Percentiles rank a stretch among this genome's conserved stretches.
These are phyloP conservation scores for Fibroporia radiculosa DNA, from an alignment of 768 basidiomycete species.

Conservation along the genomic window DNA sequence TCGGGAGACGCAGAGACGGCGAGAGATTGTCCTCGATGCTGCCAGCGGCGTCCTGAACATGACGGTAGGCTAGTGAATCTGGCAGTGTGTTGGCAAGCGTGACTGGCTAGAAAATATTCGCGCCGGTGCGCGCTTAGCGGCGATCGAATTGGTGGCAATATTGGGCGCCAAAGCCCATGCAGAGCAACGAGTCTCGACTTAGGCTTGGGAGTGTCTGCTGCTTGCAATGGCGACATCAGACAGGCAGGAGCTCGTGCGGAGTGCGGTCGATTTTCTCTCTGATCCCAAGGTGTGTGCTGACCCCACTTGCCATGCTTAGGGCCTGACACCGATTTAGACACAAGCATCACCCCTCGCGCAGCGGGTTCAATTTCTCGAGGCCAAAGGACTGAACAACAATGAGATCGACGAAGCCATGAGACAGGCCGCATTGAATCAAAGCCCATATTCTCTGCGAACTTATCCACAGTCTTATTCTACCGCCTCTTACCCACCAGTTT, in stretches of 20 bases:
- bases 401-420: constrained; percentile 86
- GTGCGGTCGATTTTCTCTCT: constrained; percentile 78
- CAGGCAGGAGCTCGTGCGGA: constrained; percentile 67
- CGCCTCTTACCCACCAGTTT: constrained; percentile 32
- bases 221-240: constrained; percentile 41
- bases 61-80: constrained; percentile 13
- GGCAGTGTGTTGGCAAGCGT: not conserved
- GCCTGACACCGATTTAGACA: constrained; percentile 37
- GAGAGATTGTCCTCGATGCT: constrained; percentile 41
- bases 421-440: constrained; percentile 38
- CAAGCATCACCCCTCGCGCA: constrained; percentile 75
- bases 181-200: too few relatives aligned
- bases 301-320: not conserved
- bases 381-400: constrained; percentile 75
- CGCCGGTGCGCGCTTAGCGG: not conserved
- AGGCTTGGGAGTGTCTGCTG: constrained; percentile 2
- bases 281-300: constrained; percentile 63
- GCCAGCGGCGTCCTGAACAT: constrained; percentile 44
- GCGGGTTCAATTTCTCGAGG: constrained; percentile 89
- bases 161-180: constrained; percentile 3
- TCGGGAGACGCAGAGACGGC: constrained; percentile 37
- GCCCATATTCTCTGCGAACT: constrained; percentile 8
- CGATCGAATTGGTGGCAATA: constrained; percentile 3
- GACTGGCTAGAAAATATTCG: constrained; percentile 5
- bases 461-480: constrained; percentile 15